Conservation (phyloP, 1,284 basidiomycete genomes). For the Cutaneotrichosporon cutaneum region DNA sequence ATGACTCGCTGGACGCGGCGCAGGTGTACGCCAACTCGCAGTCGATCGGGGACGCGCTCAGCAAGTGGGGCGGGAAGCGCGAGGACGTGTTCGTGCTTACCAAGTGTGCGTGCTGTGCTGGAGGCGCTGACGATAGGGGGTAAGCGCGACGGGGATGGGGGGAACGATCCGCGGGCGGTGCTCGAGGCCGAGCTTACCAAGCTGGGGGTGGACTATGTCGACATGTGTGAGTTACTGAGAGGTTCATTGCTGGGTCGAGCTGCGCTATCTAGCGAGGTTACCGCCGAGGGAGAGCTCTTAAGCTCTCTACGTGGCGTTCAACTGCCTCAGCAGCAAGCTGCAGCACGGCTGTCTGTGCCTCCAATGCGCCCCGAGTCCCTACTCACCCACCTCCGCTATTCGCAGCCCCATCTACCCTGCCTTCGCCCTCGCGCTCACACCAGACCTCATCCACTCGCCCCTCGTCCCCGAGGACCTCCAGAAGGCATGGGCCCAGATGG, state of each 20-base stretch:
- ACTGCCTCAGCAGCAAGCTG: too few species aligned
- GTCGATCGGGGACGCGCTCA: constrained; percentile 58
- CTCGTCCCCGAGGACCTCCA: constrained; percentile 30
- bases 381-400: too few species aligned
- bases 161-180: constrained; percentile 38
- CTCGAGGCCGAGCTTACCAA: constrained; percentile 45
- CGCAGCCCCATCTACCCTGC: too few species aligned
- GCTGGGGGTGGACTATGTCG: constrained; percentile 68
- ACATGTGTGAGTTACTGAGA: constrained; percentile 39
- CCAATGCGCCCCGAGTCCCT: too few species aligned
- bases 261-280: too few species aligned
- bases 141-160: constrained; percentile 16
- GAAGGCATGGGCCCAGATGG: constrained; percentile 67
- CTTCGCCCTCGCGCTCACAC: not conserved
- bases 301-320: too few species aligned
- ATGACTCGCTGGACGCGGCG: constrained; percentile 41
- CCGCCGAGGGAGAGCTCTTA: too few species aligned
- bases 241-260: not conserved
- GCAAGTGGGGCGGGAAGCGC: constrained; percentile 61
- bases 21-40: constrained; percentile 56
- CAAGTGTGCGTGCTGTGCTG: constrained; percentile 45
- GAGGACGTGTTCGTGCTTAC: constrained; percentile 58
- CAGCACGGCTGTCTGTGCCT: too few species aligned
- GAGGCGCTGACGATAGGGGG: constrained; percentile 52
- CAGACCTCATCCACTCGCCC: constrained; percentile 71